phyloP scores from a whole-genome alignment of 257 asterid species.

The Datura wrightii region DNA sequence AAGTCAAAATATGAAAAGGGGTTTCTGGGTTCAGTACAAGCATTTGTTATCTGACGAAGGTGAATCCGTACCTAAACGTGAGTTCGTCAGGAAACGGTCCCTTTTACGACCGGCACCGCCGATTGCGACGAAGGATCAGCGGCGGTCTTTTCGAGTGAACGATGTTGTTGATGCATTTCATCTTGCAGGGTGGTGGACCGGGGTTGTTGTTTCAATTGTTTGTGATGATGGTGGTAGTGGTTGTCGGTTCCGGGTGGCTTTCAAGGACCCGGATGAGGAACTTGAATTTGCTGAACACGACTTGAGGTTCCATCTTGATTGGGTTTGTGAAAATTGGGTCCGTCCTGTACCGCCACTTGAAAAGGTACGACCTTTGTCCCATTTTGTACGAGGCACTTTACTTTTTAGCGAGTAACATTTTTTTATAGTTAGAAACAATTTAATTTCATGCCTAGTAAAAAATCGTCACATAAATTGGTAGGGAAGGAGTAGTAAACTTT shows the following conservation, averaged over 20 bases:
- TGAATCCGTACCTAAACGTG: not conserved
- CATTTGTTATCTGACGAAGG: slow-evolving; percentile 13
- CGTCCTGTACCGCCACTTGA: not conserved
- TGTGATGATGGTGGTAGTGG: not conserved
- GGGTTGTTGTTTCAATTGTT: slow-evolving; percentile 16
- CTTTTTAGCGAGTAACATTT: too few relatives aligned
- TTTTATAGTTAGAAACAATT: not conserved
- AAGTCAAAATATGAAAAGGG: not conserved
- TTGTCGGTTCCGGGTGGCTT: not conserved
- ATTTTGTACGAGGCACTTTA: not conserved
- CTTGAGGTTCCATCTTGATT: slow-evolving; percentile 14
- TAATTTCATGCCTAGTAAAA: not conserved
- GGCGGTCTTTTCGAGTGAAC: not conserved
- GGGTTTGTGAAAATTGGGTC: slow-evolving; percentile 4
- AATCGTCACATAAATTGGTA: not conserved
- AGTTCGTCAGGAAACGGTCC: not conserved
- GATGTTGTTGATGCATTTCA: slow-evolving; percentile 27
- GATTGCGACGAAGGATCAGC: not conserved
- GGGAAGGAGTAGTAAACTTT: not conserved
- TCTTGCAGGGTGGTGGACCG: slow-evolving; percentile 26
- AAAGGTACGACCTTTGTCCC: not conserved
- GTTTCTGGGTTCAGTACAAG: slow-evolving; percentile 14
- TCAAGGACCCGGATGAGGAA: slow-evolving; percentile 20
- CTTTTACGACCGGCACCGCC: slow-evolving; percentile 15
- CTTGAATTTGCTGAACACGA: not conserved